Conservation (phyloP, 495 filamentous ascomycete species). For the Daldinia childiae region DNA sequence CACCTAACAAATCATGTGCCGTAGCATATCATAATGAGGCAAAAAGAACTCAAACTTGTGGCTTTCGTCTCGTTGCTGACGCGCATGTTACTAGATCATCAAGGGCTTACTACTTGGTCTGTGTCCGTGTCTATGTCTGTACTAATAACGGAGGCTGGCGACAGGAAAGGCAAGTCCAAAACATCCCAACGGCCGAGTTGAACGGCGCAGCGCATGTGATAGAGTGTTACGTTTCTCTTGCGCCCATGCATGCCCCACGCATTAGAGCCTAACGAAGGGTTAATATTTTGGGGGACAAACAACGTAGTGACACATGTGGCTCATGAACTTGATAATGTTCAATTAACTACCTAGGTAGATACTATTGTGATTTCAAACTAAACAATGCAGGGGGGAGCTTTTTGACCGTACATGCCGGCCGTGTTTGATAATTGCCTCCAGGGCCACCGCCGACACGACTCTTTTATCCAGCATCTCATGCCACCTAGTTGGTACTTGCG, state of each 20-base stretch:
- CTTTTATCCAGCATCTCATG: conserved; percentile 46
- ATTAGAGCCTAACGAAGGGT: conserved; percentile 21
- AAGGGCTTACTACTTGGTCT: conserved; percentile 9
- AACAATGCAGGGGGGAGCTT: conserved; percentile 37
- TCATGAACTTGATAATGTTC: conserved; percentile 37
- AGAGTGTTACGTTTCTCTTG: conserved; percentile 33
- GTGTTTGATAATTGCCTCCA: conserved; percentile 25
- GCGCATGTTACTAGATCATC: conserved; percentile 17
- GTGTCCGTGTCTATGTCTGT: background rate
- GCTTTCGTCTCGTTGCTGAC: conserved; percentile 20
- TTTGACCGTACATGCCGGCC: conserved; percentile 17
- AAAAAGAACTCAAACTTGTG: background rate
- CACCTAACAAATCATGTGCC: conserved; percentile 5
- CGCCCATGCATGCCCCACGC: conserved; percentile 22
- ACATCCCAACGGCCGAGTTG: conserved; percentile 19
- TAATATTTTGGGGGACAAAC: background rate
- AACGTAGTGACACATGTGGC: conserved; percentile 3
- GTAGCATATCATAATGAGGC: background rate
- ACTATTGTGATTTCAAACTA: conserved; percentile 39
- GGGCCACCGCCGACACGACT: conserved; percentile 25
- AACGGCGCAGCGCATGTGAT: conserved; percentile 33
- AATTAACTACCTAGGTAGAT: conserved; percentile 32
- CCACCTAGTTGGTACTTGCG: conserved; percentile 30
- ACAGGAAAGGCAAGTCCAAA: conserved; percentile 30
- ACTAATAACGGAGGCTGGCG: conserved; percentile 12